Conservation (phyloP, 2,329 filamentous ascomycete species). For the Aspergillus fijiensis region DNA sequence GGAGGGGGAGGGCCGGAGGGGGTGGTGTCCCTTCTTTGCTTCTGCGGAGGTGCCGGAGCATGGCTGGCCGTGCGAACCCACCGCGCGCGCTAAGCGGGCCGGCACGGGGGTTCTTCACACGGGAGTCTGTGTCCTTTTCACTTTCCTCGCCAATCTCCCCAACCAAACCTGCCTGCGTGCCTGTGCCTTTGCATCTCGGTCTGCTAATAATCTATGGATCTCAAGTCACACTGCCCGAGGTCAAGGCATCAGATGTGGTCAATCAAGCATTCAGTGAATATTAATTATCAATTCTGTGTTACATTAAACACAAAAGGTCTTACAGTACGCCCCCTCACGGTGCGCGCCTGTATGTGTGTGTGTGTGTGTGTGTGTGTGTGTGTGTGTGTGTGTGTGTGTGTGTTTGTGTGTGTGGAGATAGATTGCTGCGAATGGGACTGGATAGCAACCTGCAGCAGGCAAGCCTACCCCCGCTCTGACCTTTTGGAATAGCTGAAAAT, state of each 20-base stretch:
- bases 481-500: background rate
- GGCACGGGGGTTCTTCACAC: conserved; percentile 8
- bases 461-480: background rate
- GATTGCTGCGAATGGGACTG: background rate
- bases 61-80: background rate
- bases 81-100: conserved; percentile 9
- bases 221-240: background rate
- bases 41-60: conserved; percentile 1
- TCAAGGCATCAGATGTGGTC: background rate
- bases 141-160: background rate
- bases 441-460: background rate
- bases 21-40: background rate
- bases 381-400: background rate
- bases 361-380: background rate
- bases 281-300: background rate
- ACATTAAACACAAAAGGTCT: background rate
- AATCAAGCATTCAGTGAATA: background rate
- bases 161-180: background rate
- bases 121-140: background rate
- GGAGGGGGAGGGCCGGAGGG: background rate
- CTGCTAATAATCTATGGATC: background rate
- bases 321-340: background rate
- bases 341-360: background rate
- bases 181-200: background rate
- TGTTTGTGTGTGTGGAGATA: background rate